Evolutionary conservation across 176 grass and related monocot species (phyloP).

Genomic region (Paspalum vaginatum): DNA sequence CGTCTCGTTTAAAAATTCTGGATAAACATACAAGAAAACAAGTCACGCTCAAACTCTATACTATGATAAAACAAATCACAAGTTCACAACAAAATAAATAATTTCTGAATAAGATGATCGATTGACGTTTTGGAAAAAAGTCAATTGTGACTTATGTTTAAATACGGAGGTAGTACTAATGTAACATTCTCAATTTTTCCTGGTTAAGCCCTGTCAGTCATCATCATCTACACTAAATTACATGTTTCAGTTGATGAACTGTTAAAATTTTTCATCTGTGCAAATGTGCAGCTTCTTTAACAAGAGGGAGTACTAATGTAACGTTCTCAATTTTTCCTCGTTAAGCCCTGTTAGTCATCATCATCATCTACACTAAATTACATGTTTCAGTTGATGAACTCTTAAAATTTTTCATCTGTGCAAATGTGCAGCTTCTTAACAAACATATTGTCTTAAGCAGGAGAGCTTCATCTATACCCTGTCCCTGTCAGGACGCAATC

Average conservation of each 20-base stretch:
- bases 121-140: no score
- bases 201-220: neutral
- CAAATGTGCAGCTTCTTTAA: neutral
- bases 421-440: slow-evolving; percentile 1
- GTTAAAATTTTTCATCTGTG: neutral
- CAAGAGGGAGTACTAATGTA: neutral
- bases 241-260: slow-evolving; percentile 1
- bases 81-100: no score
- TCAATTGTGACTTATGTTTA: no score
- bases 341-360: neutral
- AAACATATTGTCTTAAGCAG: slow-evolving; percentile 44
- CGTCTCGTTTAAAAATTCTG: no score
- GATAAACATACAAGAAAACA: no score
- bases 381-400: slow-evolving; percentile 1
- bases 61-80: no score
- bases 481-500: slow-evolving; percentile 80
- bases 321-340: neutral
- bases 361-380: neutral
- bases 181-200: neutral
- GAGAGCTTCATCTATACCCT: slow-evolving; percentile 83
- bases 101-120: no score
- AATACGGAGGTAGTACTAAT: no score
- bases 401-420: neutral
- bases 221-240: neutral
- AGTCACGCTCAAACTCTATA: no score